Conservation (phyloP, 208 protist species). For the Crithidia mellificae region DNA sequence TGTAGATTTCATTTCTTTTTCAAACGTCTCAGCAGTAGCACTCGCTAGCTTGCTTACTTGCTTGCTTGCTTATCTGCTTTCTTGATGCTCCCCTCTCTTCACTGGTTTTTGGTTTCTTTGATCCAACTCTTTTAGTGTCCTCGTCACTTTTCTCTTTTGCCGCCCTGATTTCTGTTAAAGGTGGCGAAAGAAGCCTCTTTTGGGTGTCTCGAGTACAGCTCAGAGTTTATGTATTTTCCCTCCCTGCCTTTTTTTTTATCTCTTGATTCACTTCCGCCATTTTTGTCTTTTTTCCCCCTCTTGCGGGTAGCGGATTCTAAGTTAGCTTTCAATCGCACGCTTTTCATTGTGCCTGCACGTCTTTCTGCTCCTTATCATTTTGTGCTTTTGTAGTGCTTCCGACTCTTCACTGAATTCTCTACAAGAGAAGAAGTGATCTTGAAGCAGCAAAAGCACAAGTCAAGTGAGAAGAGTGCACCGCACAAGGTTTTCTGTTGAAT, state of each 20-base stretch:
- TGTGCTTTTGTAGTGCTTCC: background rate
- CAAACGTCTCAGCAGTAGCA: too few relatives aligned
- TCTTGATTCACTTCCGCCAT: background rate
- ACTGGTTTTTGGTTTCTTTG: too few relatives aligned
- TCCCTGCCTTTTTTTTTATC: background rate
- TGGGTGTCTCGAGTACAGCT: background rate
- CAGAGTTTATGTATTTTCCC: background rate
- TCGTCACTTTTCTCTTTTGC: background rate
- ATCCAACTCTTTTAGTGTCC: too few relatives aligned
- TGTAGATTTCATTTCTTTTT: too few relatives aligned
- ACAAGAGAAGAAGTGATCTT: constrained; percentile 4
- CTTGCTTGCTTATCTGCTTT: too few relatives aligned
- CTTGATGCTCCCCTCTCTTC: too few relatives aligned
- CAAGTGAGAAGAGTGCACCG: background rate
- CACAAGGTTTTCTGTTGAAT: too few relatives aligned
- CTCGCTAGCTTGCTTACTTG: too few relatives aligned
- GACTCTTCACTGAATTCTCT: background rate
- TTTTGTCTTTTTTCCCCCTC: constrained; percentile 10
- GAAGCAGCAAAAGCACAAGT: background rate
- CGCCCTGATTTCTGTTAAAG: background rate
- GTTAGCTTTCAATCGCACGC: too few relatives aligned
- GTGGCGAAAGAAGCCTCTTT: background rate
- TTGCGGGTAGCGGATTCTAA: too few relatives aligned
- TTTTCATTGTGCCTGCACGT: too few relatives aligned
- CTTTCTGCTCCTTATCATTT: too few relatives aligned